Evolutionary conservation across 805 yeast genomes (phyloP).

Genomic region (Candida golubevii): DNA sequence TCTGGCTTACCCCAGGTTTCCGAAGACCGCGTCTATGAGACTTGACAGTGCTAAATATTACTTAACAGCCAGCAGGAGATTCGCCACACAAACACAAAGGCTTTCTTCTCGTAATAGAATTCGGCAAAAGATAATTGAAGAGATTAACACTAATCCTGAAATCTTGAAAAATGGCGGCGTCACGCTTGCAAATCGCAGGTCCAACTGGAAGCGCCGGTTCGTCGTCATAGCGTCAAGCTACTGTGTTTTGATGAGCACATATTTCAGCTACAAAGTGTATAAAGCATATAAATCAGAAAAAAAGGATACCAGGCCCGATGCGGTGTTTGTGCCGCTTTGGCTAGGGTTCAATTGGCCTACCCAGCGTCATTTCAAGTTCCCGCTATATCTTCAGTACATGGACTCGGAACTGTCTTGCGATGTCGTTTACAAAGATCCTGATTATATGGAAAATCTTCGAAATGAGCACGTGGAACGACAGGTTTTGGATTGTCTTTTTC

Average conservation of each 20-base stretch:
- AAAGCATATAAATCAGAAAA: conserved; percentile 10
- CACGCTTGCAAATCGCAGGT: neutral
- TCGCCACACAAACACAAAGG: neutral
- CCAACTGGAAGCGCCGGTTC: neutral
- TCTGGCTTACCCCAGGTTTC: conserved; percentile 2
- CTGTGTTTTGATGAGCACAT: conserved; percentile 9
- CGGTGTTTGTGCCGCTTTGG: conserved; percentile 25
- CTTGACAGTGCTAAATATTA: too few relatives aligned
- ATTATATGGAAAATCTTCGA: conserved; percentile 10
- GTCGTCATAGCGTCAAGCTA: conserved; percentile 4
- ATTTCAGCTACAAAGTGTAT: conserved; percentile 18
- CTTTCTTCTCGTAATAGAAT: neutral
- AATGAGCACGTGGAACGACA: conserved; percentile 24
- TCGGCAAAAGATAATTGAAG: conserved; percentile 9
- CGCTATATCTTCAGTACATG: conserved; percentile 24
- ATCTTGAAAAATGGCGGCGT: conserved; percentile 1
- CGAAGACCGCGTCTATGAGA: neutral
- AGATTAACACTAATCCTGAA: conserved; percentile 10
- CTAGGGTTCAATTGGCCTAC: conserved; percentile 25
- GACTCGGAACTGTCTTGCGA: conserved; percentile 20
- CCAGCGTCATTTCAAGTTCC: conserved; percentile 22
- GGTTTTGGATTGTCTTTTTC: conserved; percentile 24
- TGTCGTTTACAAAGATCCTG: conserved; percentile 6
- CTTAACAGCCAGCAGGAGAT: too few relatives aligned
- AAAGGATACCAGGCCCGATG: neutral